A percentile compares a stretch with the other conserved stretches of the same genome.
Conservation (phyloP, 306 rosid species). For the Castanea crenata region DNA sequence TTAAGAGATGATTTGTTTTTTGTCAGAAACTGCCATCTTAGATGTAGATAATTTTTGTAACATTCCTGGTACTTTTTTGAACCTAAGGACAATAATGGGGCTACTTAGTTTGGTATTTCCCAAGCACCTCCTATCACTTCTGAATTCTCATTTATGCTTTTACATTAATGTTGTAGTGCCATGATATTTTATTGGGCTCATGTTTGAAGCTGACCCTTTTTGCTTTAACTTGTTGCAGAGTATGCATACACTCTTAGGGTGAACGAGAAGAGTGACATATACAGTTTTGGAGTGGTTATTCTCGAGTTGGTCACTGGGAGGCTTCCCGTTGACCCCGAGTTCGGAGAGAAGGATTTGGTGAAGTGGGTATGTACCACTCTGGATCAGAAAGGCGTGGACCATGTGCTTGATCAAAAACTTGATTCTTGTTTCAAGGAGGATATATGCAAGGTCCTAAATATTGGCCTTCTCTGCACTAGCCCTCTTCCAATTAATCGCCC, state of each 20-base stretch:
- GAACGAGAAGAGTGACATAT: constrained; percentile 92
- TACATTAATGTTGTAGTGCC: not conserved
- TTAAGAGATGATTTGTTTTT: not conserved
- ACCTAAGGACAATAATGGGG: not conserved
- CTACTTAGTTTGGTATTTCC: not conserved
- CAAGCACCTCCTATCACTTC: not conserved
- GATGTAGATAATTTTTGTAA: no score
- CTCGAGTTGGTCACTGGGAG: constrained; percentile 80
- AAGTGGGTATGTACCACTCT: constrained; percentile 82
- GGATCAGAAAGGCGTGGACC: constrained; percentile 77
- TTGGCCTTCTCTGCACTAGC: constrained; percentile 86
- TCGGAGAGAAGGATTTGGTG: constrained; percentile 89
- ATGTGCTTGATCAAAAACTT: constrained; percentile 64
- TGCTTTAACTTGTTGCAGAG: constrained; percentile 49
- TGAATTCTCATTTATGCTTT: not conserved
- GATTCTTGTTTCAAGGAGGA: constrained; percentile 74
- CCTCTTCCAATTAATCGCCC: constrained; percentile 84
- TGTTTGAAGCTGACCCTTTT: constrained; percentile 5
- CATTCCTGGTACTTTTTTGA: not conserved
- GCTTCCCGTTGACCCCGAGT: constrained; percentile 73
- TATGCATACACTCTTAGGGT: constrained; percentile 90
- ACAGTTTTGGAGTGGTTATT: constrained; percentile 89
- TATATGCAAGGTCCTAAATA: constrained; percentile 73
- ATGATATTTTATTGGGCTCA: not conserved
- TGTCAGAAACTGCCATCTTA: no score